phyloP scores from a whole-genome alignment of 176 grass and related monocot genomes.

The Oryza australiensis region DNA sequence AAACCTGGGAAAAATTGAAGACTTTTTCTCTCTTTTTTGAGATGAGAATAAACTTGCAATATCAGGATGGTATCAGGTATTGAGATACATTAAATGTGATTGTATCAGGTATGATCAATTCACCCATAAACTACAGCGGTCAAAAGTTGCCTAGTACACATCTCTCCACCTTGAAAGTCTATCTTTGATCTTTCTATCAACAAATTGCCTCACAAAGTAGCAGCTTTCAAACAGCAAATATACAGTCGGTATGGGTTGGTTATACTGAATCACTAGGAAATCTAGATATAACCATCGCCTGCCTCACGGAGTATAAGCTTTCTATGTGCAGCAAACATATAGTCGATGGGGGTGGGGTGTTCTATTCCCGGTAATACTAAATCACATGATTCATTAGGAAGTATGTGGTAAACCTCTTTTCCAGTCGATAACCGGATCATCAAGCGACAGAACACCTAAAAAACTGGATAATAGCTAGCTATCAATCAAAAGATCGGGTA shows the following conservation, averaged over 20 bases:
- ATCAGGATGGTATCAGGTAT: neutral
- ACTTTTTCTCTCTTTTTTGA: neutral
- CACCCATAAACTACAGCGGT: neutral
- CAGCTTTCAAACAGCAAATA: conserved; percentile 5
- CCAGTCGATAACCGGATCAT: neutral
- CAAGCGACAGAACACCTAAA: neutral
- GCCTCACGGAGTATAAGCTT: neutral
- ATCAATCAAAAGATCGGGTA: conserved; percentile 32
- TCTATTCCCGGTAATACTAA: neutral
- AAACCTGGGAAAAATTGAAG: neutral
- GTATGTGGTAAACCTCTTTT: neutral
- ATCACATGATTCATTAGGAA: neutral
- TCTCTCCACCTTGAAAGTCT: neutral
- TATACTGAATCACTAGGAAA: neutral
- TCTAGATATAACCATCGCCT: neutral
- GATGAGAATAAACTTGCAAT: neutral
- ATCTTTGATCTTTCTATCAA: neutral
- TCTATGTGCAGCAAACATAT: neutral
- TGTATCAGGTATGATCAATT: neutral
- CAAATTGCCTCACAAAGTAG: neutral
- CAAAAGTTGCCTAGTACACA: neutral
- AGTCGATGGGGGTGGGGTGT: neutral
- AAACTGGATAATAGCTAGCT: neutral
- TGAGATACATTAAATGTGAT: neutral
- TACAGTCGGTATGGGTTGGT: neutral